These are phyloP conservation scores for Verticillium klebahnii DNA, from an alignment of 2,329 filamentous ascomycete species.

Conservation along the genomic window DNA sequence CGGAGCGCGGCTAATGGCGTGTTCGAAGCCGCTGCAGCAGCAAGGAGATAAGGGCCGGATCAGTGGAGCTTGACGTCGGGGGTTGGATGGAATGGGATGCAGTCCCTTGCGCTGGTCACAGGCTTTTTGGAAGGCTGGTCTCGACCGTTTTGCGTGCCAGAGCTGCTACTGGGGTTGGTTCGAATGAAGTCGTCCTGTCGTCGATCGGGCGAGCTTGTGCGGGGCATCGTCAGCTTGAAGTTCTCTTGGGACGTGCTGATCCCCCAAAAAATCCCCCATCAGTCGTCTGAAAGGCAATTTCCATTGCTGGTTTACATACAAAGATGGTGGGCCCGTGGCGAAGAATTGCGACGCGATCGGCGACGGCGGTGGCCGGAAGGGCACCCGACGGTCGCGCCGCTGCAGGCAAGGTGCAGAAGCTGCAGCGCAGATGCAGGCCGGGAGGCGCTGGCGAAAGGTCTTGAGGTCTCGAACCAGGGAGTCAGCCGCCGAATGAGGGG, in stretches of 20 bases:
- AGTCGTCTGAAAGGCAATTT: not conserved
- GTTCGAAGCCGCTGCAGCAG: not conserved
- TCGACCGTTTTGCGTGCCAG: not conserved
- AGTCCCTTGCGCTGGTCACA: not conserved
- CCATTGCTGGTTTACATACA: not conserved
- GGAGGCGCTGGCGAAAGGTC: not conserved
- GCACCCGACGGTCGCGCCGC: not conserved
- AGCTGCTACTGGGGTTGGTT: not conserved
- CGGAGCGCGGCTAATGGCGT: not conserved
- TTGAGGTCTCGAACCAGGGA: not conserved
- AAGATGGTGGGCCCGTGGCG: not conserved
- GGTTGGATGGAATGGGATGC: not conserved
- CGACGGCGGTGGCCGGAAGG: not conserved
- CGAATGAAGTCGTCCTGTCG: not conserved
- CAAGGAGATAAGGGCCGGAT: not conserved
- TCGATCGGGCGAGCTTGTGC: not conserved
- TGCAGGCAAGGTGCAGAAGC: not conserved
- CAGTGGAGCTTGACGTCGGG: not conserved
- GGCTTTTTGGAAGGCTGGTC: not conserved
- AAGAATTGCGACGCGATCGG: not conserved
- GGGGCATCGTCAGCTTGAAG: not conserved
- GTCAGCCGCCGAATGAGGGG: not conserved
- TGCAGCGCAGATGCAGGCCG: not conserved
- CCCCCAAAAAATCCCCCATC: not conserved
- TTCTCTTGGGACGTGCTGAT: not conserved